Conservation (phyloP, 495 filamentous ascomycete species). For the Aspergillus diversus region DNA sequence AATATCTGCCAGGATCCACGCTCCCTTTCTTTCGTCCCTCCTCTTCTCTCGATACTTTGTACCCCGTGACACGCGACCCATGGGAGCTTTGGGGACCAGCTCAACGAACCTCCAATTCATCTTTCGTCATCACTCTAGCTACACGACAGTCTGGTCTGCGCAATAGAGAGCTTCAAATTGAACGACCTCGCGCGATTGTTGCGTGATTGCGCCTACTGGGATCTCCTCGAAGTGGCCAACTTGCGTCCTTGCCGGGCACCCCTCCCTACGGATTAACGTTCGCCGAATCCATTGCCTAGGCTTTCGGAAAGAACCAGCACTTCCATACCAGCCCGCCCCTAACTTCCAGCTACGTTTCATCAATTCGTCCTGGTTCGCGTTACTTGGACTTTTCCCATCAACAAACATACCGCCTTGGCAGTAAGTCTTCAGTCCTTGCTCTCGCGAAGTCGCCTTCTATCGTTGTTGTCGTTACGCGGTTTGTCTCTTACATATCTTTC, state of each 20-base stretch:
- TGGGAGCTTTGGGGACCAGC: background rate
- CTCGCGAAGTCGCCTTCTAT: background rate
- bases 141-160: background rate
- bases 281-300: constrained; percentile 26
- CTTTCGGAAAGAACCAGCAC: constrained; percentile 30
- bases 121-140: background rate
- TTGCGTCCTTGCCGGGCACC: constrained; percentile 13
- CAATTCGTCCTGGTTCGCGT: constrained; percentile 1
- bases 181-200: background rate
- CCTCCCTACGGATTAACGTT: constrained; percentile 31
- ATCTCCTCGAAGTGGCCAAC: constrained; percentile 2
- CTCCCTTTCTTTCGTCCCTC: background rate
- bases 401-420: constrained; percentile 1
- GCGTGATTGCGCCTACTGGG: constrained; percentile 1
- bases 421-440: constrained; percentile 20
- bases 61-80: constrained; percentile 1
- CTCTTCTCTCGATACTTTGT: background rate
- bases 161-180: background rate
- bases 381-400: background rate
- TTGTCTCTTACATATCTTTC: constrained; percentile 18
- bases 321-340: constrained; percentile 26
- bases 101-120: background rate
- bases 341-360: constrained; percentile 18
- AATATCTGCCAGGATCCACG: background rate
- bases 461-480: constrained; percentile 21